Percentiles rank a stretch among this genome's conserved stretches.
Conservation (phyloP, 345 rosid genomes). For the Citrus inodora region DNA sequence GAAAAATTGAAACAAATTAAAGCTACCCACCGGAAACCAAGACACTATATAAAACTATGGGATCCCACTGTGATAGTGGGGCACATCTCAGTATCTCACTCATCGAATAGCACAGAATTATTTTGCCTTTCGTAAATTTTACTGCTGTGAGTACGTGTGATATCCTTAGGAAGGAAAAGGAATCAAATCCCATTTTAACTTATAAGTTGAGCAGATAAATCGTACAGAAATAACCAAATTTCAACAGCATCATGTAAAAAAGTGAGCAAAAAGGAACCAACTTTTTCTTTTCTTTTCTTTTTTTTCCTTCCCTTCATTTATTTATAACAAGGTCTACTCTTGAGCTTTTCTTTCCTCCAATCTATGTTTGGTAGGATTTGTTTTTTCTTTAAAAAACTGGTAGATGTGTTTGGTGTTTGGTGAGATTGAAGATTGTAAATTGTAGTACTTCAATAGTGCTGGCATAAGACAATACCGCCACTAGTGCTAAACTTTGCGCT, state of each 20-base stretch:
- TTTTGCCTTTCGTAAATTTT: background rate
- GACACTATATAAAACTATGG: background rate
- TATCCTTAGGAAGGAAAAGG: background rate
- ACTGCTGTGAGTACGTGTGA: background rate
- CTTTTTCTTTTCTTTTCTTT: background rate
- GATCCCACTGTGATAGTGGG: background rate
- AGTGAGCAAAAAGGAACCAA: background rate
- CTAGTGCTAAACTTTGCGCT: background rate
- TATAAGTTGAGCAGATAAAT: background rate
- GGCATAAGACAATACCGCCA: background rate
- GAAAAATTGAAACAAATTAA: too few relatives aligned
- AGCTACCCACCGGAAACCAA: too few relatives aligned
- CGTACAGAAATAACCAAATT: background rate
- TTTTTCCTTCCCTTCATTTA: background rate
- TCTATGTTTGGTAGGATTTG: background rate
- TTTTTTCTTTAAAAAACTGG: background rate
- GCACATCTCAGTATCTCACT: background rate
- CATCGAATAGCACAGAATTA: background rate
- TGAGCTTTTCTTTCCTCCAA: background rate
- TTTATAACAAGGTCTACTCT: background rate
- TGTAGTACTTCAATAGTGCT: background rate
- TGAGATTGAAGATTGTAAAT: background rate
- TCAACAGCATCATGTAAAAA: background rate
- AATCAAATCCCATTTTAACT: constrained; percentile 1
- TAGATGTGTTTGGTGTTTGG: constrained; percentile 7